Evolutionary conservation across 2,329 filamentous ascomycete genomes (phyloP).

Genomic region (Colletotrichum siamense): DNA sequence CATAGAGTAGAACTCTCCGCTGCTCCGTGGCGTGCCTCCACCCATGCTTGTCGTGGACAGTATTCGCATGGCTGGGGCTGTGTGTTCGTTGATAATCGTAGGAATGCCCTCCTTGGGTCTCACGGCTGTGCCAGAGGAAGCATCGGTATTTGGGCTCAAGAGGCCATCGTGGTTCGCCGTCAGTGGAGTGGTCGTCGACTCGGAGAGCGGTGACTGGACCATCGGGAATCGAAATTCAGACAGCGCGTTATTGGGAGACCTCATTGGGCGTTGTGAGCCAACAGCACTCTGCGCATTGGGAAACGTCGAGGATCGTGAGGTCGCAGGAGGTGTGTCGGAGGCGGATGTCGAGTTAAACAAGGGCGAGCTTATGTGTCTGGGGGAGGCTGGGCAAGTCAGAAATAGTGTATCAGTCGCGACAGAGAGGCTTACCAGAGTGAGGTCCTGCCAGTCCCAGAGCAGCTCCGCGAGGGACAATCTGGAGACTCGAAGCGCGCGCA

Average conservation of each 20-base stretch:
- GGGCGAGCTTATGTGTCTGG: constrained; percentile 53
- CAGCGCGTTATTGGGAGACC: constrained; percentile 47
- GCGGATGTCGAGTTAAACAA: constrained; percentile 62
- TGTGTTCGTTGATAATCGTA: constrained; percentile 58
- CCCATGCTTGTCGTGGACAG: constrained; percentile 79
- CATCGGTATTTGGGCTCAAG: constrained; percentile 40
- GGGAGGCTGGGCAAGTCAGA: constrained; percentile 29
- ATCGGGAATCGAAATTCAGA: constrained; percentile 65
- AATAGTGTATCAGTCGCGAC: background rate
- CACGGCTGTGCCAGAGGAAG: constrained; percentile 33
- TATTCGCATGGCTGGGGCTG: constrained; percentile 69
- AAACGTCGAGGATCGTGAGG: constrained; percentile 46
- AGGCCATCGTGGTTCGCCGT: constrained; percentile 41
- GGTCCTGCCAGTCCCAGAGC: constrained; percentile 30
- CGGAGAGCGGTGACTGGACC: constrained; percentile 44
- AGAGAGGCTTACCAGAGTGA: constrained; percentile 42
- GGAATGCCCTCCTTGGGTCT: constrained; percentile 51
- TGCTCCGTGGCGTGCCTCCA: constrained; percentile 83
- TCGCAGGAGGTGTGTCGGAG: constrained; percentile 50
- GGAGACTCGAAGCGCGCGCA: constrained; percentile 80
- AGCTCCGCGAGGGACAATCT: constrained; percentile 63
- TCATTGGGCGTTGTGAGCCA: constrained; percentile 43
- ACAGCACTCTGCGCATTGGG: constrained; percentile 49
- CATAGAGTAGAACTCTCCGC: constrained; percentile 91
- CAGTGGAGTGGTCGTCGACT: constrained; percentile 32